phyloP scores from a whole-genome alignment of 2,329 filamentous ascomycete genomes.

The Zasmidium citrigriseum region DNA sequence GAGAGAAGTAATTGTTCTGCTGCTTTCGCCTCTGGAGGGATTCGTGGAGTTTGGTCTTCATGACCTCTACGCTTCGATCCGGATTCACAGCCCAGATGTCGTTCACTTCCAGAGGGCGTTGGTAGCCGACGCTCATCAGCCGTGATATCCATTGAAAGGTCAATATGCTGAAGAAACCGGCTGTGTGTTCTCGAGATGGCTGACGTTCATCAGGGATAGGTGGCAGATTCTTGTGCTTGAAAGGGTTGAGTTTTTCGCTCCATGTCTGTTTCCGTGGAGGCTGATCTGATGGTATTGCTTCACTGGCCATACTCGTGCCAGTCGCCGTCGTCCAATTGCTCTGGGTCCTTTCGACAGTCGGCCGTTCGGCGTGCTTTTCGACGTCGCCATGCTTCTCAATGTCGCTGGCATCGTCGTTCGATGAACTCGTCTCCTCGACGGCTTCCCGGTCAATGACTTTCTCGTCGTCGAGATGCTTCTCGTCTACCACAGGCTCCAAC shows the following conservation, averaged over 20 bases:
- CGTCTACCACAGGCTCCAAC: slow-evolving; percentile 36
- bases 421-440: slow-evolving; percentile 26
- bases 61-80: slow-evolving; percentile 67
- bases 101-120: slow-evolving; percentile 75
- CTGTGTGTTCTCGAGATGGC: slow-evolving; percentile 69
- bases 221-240: slow-evolving; percentile 53
- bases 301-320: slow-evolving; percentile 33
- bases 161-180: slow-evolving; percentile 71
- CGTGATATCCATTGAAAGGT: slow-evolving; percentile 91
- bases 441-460: slow-evolving; percentile 34
- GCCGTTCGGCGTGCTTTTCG: slow-evolving; percentile 1
- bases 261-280: slow-evolving; percentile 56
- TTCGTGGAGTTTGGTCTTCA: slow-evolving; percentile 66
- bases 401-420: slow-evolving; percentile 23
- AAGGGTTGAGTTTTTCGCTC: slow-evolving; percentile 57
- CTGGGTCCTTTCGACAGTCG: slow-evolving; percentile 24
- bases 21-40: slow-evolving; percentile 67
- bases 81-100: slow-evolving; percentile 93
- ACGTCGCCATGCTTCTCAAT: slow-evolving; percentile 19
- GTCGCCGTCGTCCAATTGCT: slow-evolving; percentile 38
- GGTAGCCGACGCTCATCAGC: slow-evolving; percentile 83
- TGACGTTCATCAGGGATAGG: slow-evolving; percentile 56
- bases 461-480: slow-evolving; percentile 38
- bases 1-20: slow-evolving; percentile 58
- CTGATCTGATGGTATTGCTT: slow-evolving; percentile 20